Evolutionary conservation across 257 asterid species (phyloP).

Genomic region (Anisodus acutangulus): DNA sequence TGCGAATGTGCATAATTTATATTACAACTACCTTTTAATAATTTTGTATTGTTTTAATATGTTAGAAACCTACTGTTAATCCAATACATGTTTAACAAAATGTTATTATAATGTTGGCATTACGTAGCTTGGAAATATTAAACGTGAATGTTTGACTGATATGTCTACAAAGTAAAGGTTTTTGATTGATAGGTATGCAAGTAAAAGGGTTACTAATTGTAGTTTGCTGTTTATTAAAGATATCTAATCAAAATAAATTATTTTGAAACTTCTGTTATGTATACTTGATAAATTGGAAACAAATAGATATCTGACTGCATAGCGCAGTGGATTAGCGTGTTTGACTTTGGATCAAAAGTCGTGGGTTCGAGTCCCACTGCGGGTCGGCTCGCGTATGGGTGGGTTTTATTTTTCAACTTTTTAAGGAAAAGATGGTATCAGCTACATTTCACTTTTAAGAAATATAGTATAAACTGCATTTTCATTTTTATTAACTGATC

Average conservation of each 20-base stretch:
- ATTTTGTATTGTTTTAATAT: not conserved
- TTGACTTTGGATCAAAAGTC: slow-evolving; percentile 56
- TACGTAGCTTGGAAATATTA: not conserved
- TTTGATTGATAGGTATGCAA: not conserved
- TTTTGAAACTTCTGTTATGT: too few relatives aligned
- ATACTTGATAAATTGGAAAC: too few relatives aligned
- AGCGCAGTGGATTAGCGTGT: slow-evolving; percentile 61
- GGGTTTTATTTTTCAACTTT: too few relatives aligned
- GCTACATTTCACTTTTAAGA: too few relatives aligned
- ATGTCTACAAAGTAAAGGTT: not conserved
- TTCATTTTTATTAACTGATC: too few relatives aligned
- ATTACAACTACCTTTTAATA: too few relatives aligned
- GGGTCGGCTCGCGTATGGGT: slow-evolving; percentile 31
- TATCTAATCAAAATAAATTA: too few relatives aligned
- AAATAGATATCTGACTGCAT: slow-evolving; percentile 35
- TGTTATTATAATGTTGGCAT: too few relatives aligned
- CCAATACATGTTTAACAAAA: not conserved
- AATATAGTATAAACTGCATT: too few relatives aligned
- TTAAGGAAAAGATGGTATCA: too few relatives aligned
- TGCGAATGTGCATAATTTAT: too few relatives aligned
- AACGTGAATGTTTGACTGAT: not conserved
- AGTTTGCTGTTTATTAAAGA: not conserved
- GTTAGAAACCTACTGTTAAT: not conserved
- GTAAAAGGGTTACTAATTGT: not conserved
- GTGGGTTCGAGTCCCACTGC: slow-evolving; percentile 60